Percentiles rank a stretch among this genome's conserved stretches.
phyloP scores from a whole-genome alignment of 768 basidiomycete species.

The Rhodosporidiobolus odoratus region DNA sequence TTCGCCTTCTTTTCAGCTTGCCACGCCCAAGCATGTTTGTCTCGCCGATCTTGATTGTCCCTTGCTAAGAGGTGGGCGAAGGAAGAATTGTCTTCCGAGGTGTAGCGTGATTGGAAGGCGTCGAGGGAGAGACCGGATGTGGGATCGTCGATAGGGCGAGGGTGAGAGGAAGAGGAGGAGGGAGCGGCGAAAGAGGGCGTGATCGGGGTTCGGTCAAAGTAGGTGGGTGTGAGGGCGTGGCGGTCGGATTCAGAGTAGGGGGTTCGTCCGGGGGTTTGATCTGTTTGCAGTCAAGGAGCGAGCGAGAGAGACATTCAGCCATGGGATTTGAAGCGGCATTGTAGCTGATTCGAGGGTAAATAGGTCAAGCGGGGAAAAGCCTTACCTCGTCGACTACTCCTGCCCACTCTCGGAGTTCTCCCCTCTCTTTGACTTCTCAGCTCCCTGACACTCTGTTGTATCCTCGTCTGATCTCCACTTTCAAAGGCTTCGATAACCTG shows the following conservation, averaged over 20 bases:
- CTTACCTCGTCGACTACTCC: neutral
- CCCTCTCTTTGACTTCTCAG: conserved; percentile 39
- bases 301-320: neutral
- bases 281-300: too few relatives aligned
- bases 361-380: neutral
- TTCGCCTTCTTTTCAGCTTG: conserved; percentile 80
- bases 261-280: conserved; percentile 58
- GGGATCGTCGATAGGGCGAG: conserved; percentile 50
- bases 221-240: conserved; percentile 48
- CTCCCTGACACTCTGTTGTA: conserved; percentile 34
- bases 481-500: conserved; percentile 73
- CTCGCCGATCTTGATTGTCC: conserved; percentile 75
- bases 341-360: too few relatives aligned
- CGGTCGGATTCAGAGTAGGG: conserved; percentile 53
- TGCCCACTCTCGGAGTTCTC: conserved; percentile 9
- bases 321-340: too few relatives aligned
- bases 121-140: conserved; percentile 65
- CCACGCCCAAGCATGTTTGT: conserved; percentile 88
- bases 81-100: conserved; percentile 95
- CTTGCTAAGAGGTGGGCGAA: conserved; percentile 86
- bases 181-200: conserved; percentile 43
- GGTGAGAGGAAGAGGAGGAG: conserved; percentile 50
- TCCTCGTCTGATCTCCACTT: conserved; percentile 54
- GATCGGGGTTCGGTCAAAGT: conserved; percentile 60
- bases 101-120: conserved; percentile 81